Conservation (phyloP, 2,329 filamentous ascomycete species). For the Blumeria graminis region DNA sequence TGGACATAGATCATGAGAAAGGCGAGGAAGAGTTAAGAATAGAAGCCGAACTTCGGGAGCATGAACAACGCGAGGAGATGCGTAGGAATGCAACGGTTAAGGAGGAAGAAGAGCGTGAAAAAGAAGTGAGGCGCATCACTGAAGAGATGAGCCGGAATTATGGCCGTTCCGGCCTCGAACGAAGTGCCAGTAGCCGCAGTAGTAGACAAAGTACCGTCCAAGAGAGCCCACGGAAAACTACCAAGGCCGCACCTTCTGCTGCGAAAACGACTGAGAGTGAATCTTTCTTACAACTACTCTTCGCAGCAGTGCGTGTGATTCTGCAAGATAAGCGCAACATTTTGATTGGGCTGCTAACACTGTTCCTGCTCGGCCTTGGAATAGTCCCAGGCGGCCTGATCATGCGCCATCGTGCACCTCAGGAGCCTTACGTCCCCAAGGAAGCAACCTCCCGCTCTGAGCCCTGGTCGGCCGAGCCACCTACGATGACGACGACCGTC, state of each 20-base stretch:
- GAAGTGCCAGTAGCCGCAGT: slow-evolving; percentile 16
- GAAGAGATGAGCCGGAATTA: not conserved
- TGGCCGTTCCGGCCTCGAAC: not conserved
- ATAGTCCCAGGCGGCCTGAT: too few relatives aligned
- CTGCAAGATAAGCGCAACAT: slow-evolving; percentile 35
- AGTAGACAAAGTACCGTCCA: slow-evolving; percentile 14
- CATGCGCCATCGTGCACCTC: too few relatives aligned
- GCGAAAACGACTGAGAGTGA: slow-evolving; percentile 13
- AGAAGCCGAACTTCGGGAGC: slow-evolving; percentile 25
- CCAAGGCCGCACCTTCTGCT: slow-evolving; percentile 3
- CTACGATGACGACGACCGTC: too few relatives aligned
- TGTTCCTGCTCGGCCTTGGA: slow-evolving; percentile 15
- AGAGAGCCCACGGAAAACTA: not conserved
- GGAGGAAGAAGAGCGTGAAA: slow-evolving; percentile 16
- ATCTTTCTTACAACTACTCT: slow-evolving; percentile 27
- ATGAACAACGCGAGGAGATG: slow-evolving; percentile 20
- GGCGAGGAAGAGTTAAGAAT: slow-evolving; percentile 2
- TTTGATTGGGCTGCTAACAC: slow-evolving; percentile 27
- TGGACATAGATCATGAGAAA: slow-evolving; percentile 2
- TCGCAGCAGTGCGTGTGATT: slow-evolving; percentile 28
- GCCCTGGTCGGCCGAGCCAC: too few relatives aligned
- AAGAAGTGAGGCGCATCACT: slow-evolving; percentile 16
- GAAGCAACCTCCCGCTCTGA: too few relatives aligned
- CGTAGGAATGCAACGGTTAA: slow-evolving; percentile 22
- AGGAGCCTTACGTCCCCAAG: too few relatives aligned